These are phyloP conservation scores for Candida pseudocylindracea DNA, from an alignment of 1,139 yeast species.

Conservation along the genomic window DNA sequence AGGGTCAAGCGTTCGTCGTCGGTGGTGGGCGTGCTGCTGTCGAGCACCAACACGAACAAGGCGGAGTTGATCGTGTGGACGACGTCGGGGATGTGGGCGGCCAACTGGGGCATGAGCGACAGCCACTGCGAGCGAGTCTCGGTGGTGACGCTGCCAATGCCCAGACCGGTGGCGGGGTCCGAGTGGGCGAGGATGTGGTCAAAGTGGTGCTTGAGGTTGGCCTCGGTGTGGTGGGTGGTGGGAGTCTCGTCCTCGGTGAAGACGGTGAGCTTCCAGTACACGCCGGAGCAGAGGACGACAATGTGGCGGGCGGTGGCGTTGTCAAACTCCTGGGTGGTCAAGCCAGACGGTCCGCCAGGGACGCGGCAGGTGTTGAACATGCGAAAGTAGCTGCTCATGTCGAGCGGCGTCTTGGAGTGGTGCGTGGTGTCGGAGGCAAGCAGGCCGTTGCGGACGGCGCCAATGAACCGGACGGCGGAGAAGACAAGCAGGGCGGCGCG, in stretches of 20 bases:
- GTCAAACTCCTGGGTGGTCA: slow-evolving; percentile 8
- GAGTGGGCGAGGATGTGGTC: slow-evolving; percentile 18
- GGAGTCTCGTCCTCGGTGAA: slow-evolving; percentile 14
- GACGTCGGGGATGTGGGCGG: slow-evolving; percentile 17
- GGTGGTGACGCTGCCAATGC: slow-evolving; percentile 51
- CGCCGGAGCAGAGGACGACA: slow-evolving; percentile 34
- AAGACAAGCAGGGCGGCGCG: slow-evolving; percentile 44
- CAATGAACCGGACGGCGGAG: slow-evolving; percentile 41
- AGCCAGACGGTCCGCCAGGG: slow-evolving; percentile 15
- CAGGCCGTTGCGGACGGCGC: slow-evolving; percentile 28
- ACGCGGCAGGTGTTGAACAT: slow-evolving; percentile 47
- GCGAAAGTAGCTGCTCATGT: slow-evolving; percentile 45
- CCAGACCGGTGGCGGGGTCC: slow-evolving; percentile 22
- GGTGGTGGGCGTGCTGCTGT: slow-evolving; percentile 26
- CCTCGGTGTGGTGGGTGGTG: slow-evolving; percentile 24
- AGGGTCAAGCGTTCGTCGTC: slow-evolving; percentile 24
- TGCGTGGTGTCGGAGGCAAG: slow-evolving; percentile 37
- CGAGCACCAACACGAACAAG: slow-evolving; percentile 45
- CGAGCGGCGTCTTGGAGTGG: slow-evolving; percentile 22
- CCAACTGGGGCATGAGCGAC: slow-evolving; percentile 27
- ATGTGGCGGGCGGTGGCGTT: slow-evolving; percentile 20
- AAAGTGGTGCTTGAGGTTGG: slow-evolving; percentile 29
- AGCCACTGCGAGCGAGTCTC: slow-evolving; percentile 46
- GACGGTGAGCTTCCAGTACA: slow-evolving; percentile 39
- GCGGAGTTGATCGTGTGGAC: slow-evolving; percentile 36